Evolutionary conservation across 768 basidiomycete genomes (phyloP).

Genomic region (Pulveroboletus sp.): DNA sequence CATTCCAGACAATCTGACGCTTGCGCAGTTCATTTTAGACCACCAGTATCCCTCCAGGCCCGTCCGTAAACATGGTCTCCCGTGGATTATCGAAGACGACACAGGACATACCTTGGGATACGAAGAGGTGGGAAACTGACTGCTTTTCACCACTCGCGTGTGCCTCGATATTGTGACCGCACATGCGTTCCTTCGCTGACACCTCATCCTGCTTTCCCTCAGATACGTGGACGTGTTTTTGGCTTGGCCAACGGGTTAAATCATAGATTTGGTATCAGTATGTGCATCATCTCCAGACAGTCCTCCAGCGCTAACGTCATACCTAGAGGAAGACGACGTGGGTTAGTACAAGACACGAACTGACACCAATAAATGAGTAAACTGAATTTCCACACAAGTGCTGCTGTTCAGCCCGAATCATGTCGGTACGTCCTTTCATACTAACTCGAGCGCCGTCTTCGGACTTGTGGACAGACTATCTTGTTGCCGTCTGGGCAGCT

Average conservation of each 20-base stretch:
- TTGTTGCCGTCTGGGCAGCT: constrained; percentile 50
- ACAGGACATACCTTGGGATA: constrained; percentile 32
- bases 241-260: constrained; percentile 38
- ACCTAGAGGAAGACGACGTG: constrained; percentile 35
- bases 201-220: background rate
- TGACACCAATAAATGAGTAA: background rate
- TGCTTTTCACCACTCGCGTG: too few species aligned
- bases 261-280: constrained; percentile 32
- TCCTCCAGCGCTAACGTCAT: background rate
- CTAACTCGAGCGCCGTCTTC: background rate
- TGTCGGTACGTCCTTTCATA: constrained; percentile 39
- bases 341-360: constrained; percentile 24
- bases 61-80: constrained; percentile 17
- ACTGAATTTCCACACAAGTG: constrained; percentile 36
- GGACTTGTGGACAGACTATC: constrained; percentile 39
- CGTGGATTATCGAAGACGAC: constrained; percentile 41
- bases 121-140: constrained; percentile 32
- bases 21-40: constrained; percentile 37
- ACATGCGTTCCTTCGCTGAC: background rate
- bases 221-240: constrained; percentile 35
- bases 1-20: constrained; percentile 37
- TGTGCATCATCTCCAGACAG: constrained; percentile 6
- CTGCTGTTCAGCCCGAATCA: constrained; percentile 66
- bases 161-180: background rate
- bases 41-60: constrained; percentile 30